phyloP scores from a whole-genome alignment of 2,329 filamentous ascomycete species.

The Cryphonectria japonica region DNA sequence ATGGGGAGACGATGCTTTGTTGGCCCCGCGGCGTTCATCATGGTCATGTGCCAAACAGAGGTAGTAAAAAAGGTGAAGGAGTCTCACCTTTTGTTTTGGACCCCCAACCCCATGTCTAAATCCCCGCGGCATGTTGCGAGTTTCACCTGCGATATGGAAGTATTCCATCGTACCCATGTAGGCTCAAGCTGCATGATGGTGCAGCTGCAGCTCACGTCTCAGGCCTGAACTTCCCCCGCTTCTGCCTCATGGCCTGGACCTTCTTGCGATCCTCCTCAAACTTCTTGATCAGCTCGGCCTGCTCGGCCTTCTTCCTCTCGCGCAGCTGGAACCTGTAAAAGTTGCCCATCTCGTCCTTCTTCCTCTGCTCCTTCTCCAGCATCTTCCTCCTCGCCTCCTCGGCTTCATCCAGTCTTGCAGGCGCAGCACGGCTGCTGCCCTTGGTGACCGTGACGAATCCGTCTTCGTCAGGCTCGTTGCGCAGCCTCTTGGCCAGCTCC shows the following conservation, averaged over 20 bases:
- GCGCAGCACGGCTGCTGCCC: slow-evolving; percentile 74
- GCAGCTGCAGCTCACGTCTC: slow-evolving; percentile 42
- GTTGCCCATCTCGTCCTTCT: slow-evolving; percentile 65
- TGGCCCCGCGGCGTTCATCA: slow-evolving; percentile 47
- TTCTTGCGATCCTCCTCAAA: slow-evolving; percentile 79
- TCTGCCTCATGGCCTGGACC: slow-evolving; percentile 71
- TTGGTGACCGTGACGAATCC: slow-evolving; percentile 92
- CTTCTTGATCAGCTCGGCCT: slow-evolving; percentile 67
- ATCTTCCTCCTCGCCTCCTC: slow-evolving; percentile 62
- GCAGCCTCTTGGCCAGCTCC: slow-evolving; percentile 65
- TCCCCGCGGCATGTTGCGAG: background rate
- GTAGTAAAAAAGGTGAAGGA: slow-evolving; percentile 23
- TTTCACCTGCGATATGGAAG: background rate
- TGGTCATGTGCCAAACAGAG: slow-evolving; percentile 28
- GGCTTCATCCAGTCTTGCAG: slow-evolving; percentile 73
- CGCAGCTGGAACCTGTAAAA: slow-evolving; percentile 86
- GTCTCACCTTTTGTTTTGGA: background rate
- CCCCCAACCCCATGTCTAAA: too few species aligned
- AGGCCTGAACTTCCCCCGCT: slow-evolving; percentile 64
- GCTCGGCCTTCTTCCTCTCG: slow-evolving; percentile 77
- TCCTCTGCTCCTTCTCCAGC: slow-evolving; percentile 66
- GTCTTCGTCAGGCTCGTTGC: slow-evolving; percentile 87
- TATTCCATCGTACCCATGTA: too few species aligned
- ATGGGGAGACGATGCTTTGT: slow-evolving; percentile 36
- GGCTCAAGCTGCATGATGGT: background rate